Conservation (phyloP, 495 filamentous ascomycete species). For the Ascodesmis nigricans region DNA sequence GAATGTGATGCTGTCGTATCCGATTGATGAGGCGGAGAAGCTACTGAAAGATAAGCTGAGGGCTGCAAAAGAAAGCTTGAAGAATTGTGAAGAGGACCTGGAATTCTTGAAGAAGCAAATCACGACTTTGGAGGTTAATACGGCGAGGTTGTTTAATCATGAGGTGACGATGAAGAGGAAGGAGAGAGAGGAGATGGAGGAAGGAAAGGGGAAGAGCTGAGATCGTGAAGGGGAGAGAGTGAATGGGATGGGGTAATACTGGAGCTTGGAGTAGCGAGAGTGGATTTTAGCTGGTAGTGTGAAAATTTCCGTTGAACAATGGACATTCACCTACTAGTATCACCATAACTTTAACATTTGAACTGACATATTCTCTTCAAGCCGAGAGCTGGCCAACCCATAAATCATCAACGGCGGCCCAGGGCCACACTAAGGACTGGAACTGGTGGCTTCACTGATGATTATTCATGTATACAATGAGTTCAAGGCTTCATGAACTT, state of each 20-base stretch:
- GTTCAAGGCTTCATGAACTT: no score
- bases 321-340: no score
- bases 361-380: no score
- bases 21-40: conserved; percentile 60
- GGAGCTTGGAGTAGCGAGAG: background rate
- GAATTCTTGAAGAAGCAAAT: conserved; percentile 94
- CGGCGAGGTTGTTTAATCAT: conserved; percentile 96
- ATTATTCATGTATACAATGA: no score
- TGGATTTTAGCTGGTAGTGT: background rate
- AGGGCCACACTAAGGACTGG: no score
- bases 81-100: conserved; percentile 83
- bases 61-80: conserved; percentile 55
- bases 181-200: conserved; percentile 33
- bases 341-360: no score
- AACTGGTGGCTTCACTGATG: no score
- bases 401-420: no score
- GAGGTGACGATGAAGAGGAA: conserved; percentile 85
- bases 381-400: no score
- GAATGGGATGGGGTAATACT: background rate
- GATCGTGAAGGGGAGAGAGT: conserved; percentile 4
- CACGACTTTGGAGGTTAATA: conserved; percentile 94
- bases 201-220: conserved; percentile 10
- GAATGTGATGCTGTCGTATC: conserved; percentile 94
- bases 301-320: background rate
- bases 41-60: conserved; percentile 57